Percentiles rank a stretch among this genome's conserved stretches.
Evolutionary conservation across 192 early-diverging fungal species (phyloP).

Genomic region (Rhizophagus clarus): DNA sequence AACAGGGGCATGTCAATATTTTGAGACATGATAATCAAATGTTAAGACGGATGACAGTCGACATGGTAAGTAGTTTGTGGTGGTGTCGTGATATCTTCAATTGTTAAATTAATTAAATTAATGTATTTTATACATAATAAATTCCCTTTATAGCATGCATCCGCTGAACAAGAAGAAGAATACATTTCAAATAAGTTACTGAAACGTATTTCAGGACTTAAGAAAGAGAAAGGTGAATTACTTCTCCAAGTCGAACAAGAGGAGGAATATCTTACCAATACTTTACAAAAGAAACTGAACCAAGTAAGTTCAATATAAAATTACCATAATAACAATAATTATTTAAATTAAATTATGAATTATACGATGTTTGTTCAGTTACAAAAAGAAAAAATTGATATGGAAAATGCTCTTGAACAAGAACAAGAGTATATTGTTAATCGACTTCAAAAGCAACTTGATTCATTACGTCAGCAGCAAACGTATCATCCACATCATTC

Average conservation of each 20-base stretch:
- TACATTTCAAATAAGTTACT: slow-evolving; percentile 77
- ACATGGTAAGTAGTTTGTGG: slow-evolving; percentile 47
- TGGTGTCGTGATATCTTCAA: not conserved
- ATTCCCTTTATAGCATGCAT: slow-evolving; percentile 42
- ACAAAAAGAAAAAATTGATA: slow-evolving; percentile 86
- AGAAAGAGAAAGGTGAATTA: slow-evolving; percentile 80
- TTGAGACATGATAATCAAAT: slow-evolving; percentile 61
- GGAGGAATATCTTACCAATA: slow-evolving; percentile 81
- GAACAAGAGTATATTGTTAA: slow-evolving; percentile 94
- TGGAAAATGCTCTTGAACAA: slow-evolving; percentile 89
- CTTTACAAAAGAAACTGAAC: slow-evolving; percentile 71
- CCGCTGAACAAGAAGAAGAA: slow-evolving; percentile 71
- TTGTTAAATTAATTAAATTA: too few relatives aligned
- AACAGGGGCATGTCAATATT: slow-evolving; percentile 63
- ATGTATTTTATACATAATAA: not conserved
- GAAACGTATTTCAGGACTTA: slow-evolving; percentile 70
- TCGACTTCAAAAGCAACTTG: slow-evolving; percentile 80
- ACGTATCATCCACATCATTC: slow-evolving; percentile 28
- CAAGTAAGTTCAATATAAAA: slow-evolving; percentile 40
- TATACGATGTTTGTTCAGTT: slow-evolving; percentile 47
- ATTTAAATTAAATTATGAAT: not conserved
- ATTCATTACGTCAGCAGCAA: slow-evolving; percentile 51
- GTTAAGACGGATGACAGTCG: slow-evolving; percentile 57
- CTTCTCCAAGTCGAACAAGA: slow-evolving; percentile 78
- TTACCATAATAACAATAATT: not conserved